Conservation (phyloP, 768 basidiomycete genomes). For the Trametes cubensis region DNA sequence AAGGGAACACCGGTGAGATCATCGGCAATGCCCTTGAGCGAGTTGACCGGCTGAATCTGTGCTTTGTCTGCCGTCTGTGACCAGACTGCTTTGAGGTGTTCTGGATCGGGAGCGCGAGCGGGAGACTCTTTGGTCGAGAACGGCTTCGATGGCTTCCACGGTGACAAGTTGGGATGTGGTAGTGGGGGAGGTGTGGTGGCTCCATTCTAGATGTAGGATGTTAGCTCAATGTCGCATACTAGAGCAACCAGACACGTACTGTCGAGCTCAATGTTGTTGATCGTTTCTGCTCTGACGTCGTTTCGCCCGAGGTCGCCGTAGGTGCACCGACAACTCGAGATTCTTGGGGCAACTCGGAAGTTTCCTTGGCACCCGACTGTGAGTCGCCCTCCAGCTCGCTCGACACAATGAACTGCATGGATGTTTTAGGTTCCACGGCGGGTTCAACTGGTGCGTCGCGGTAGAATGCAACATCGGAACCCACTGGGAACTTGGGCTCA, state of each 20-base stretch:
- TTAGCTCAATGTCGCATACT: too few relatives aligned
- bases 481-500: conserved; percentile 74
- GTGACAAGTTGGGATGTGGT: conserved; percentile 42
- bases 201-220: not conserved
- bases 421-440: conserved; percentile 48
- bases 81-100: conserved; percentile 85
- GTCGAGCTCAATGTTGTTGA: too few relatives aligned
- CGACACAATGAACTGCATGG: conserved; percentile 75
- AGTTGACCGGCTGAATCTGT: conserved; percentile 71
- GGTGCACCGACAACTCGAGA: too few relatives aligned
- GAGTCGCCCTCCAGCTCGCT: conserved; percentile 65
- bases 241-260: too few relatives aligned
- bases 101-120: conserved; percentile 72
- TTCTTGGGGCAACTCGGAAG: not conserved
- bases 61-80: conserved; percentile 75
- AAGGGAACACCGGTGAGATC: conserved; percentile 80
- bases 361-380: not conserved
- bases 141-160: conserved; percentile 57
- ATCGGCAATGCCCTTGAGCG: conserved; percentile 81
- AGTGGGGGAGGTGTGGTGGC: not conserved
- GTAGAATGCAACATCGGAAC: conserved; percentile 73
- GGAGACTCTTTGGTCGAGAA: conserved; percentile 69
- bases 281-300: too few relatives aligned
- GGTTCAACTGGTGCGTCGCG: conserved; percentile 61
- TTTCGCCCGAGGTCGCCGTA: too few relatives aligned